phyloP scores from a whole-genome alignment of 2,329 filamentous ascomycete species.

The Colletotrichum abscissum region DNA sequence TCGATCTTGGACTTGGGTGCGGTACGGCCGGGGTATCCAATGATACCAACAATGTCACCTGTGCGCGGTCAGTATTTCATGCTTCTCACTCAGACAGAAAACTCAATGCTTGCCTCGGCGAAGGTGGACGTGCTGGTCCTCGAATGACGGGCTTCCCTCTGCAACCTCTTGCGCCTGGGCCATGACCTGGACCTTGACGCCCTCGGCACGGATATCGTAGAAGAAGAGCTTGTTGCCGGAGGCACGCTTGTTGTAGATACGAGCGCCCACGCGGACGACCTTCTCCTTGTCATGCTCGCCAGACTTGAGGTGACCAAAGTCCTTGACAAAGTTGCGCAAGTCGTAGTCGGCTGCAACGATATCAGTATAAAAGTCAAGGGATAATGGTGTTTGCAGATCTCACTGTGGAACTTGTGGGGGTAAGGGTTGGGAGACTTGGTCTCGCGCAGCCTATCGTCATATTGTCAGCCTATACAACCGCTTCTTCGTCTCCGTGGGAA shows the following conservation, averaged over 20 bases:
- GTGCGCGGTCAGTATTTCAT: not conserved
- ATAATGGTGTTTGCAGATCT: not conserved
- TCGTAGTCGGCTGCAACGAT: constrained; percentile 81
- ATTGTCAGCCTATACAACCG: constrained; percentile 66
- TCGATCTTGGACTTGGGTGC: constrained; percentile 89
- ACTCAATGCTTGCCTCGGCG: constrained; percentile 65
- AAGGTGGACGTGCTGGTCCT: constrained; percentile 88
- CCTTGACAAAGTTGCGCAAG: constrained; percentile 80
- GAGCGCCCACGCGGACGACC: constrained; percentile 80
- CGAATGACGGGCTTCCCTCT: constrained; percentile 75
- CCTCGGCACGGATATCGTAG: constrained; percentile 80
- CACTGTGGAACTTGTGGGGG: constrained; percentile 75
- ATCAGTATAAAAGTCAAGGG: constrained; percentile 33
- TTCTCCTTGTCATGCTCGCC: constrained; percentile 84
- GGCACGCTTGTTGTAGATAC: constrained; percentile 89
- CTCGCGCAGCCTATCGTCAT: constrained; percentile 64
- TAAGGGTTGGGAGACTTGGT: constrained; percentile 85
- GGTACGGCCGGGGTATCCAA: constrained; percentile 83
- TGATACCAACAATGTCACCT: constrained; percentile 88
- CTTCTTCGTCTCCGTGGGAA: no score
- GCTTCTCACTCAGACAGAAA: fast-evolving
- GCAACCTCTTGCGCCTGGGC: constrained; percentile 85
- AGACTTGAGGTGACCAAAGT: constrained; percentile 86
- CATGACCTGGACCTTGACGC: constrained; percentile 86
- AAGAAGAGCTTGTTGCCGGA: constrained; percentile 89